phyloP scores from a whole-genome alignment of 2,329 filamentous ascomycete genomes.

The Monascus ruber region DNA sequence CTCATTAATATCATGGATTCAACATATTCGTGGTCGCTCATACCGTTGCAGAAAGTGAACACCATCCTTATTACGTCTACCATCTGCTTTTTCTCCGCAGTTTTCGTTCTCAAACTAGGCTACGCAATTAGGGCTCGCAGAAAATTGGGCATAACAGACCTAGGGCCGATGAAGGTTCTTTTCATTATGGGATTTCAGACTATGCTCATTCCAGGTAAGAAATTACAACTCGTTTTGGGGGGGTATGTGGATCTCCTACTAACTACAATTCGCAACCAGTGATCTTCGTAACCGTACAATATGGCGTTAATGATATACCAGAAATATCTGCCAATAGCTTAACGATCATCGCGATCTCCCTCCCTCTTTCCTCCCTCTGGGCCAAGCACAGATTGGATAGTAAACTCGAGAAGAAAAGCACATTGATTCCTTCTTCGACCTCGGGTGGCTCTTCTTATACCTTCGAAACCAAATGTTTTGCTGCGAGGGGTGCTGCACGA shows the following conservation, averaged over 20 bases:
- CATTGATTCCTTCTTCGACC: too few relatives aligned
- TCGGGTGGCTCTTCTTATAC: too few relatives aligned
- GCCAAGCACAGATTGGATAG: constrained; percentile 22
- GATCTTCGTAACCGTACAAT: constrained; percentile 50
- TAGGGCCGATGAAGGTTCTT: constrained; percentile 55
- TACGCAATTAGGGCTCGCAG: constrained; percentile 46
- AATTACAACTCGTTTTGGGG: constrained; percentile 1
- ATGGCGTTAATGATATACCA: constrained; percentile 34
- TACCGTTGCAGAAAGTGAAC: constrained; percentile 33
- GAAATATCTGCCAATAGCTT: constrained; percentile 46
- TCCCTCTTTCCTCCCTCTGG: constrained; percentile 58
- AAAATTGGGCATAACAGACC: constrained; percentile 47
- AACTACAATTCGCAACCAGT: constrained; percentile 28
- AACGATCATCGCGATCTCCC: constrained; percentile 49
- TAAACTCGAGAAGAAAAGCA: too few relatives aligned
- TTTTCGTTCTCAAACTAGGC: constrained; percentile 52
- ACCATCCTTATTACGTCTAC: constrained; percentile 44
- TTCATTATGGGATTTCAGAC: constrained; percentile 59
- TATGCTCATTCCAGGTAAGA: constrained; percentile 51
- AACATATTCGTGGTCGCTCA: constrained; percentile 14
- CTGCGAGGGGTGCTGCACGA: too few relatives aligned
- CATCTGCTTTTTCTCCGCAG: constrained; percentile 51
- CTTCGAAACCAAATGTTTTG: too few relatives aligned
- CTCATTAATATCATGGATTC: constrained; percentile 27
- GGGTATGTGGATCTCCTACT: neutral